These are phyloP conservation scores for Marasmius oreades DNA, from an alignment of 1,284 basidiomycete species.

Conservation along the genomic window DNA sequence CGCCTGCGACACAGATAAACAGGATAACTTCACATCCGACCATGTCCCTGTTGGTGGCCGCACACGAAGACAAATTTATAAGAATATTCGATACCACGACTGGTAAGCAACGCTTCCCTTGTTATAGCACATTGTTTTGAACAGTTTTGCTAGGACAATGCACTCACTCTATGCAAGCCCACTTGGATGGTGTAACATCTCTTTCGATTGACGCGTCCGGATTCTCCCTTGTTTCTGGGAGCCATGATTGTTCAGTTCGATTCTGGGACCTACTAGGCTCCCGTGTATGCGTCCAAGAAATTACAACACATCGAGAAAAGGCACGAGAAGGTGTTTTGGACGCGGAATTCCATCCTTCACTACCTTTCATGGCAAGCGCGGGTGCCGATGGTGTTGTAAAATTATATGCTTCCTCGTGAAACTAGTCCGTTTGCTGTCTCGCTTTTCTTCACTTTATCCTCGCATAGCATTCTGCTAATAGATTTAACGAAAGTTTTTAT, in stretches of 20 bases:
- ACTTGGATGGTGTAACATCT: slow-evolving; percentile 88
- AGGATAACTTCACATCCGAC: slow-evolving; percentile 89
- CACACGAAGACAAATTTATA: slow-evolving; percentile 93
- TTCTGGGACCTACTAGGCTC: slow-evolving; percentile 93
- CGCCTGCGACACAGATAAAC: slow-evolving; percentile 80
- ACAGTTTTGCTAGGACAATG: slow-evolving; percentile 58
- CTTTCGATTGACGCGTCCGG: slow-evolving; percentile 86
- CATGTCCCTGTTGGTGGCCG: slow-evolving; percentile 84
- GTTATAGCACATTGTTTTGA: slow-evolving; percentile 7
- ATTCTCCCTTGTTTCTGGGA: slow-evolving; percentile 85
- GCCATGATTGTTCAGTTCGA: slow-evolving; percentile 91
- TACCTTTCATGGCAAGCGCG: slow-evolving; percentile 88
- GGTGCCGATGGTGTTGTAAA: slow-evolving; percentile 96
- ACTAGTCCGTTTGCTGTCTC: slow-evolving; percentile 7
- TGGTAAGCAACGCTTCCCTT: slow-evolving; percentile 45
- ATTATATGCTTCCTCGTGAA: slow-evolving; percentile 78
- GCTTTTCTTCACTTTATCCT: not conserved
- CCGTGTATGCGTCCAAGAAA: slow-evolving; percentile 84
- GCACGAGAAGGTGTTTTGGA: slow-evolving; percentile 88
- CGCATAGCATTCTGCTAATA: slow-evolving; percentile 6
- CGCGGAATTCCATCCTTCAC: slow-evolving; percentile 79
- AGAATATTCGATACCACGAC: slow-evolving; percentile 84
- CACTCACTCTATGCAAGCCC: slow-evolving; percentile 87
- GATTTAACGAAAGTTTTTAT: slow-evolving; percentile 4
- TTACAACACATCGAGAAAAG: slow-evolving; percentile 84